Conservation (phyloP, 176 grass and related monocot genomes). For the Eleusine coracana region DNA sequence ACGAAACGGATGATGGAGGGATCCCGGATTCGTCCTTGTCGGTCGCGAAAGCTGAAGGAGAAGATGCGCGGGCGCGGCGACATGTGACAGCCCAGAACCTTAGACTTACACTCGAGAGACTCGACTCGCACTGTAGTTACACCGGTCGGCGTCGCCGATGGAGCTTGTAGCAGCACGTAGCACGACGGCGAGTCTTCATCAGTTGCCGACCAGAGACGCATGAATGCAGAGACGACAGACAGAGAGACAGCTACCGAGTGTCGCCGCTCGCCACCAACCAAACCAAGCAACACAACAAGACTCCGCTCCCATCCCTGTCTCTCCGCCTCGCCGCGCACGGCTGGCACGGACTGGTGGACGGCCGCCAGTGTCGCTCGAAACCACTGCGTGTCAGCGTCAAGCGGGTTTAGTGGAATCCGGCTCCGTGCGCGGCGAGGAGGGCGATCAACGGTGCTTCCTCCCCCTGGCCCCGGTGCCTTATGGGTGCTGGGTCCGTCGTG, state of each 20-base stretch:
- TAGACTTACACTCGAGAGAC: neutral
- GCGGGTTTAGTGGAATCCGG: neutral
- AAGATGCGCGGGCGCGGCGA: neutral
- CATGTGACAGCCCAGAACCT: neutral
- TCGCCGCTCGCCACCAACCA: constrained; percentile 2
- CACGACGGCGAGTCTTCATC: neutral
- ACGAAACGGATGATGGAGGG: too few relatives aligned
- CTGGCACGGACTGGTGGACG: too few relatives aligned
- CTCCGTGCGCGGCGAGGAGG: too few relatives aligned
- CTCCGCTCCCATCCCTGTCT: constrained; percentile 27
- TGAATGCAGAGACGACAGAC: too few relatives aligned
- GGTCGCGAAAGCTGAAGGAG: neutral
- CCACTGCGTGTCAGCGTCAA: neutral
- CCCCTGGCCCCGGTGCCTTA: too few relatives aligned
- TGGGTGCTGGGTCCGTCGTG: neutral
- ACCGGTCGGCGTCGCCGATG: neutral
- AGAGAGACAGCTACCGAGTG: neutral
- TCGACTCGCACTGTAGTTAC: constrained; percentile 9
- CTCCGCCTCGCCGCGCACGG: constrained; percentile 15
- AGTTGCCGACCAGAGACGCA: constrained; percentile 2
- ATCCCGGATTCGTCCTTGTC: neutral
- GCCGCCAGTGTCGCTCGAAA: neutral
- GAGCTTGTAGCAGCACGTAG: neutral
- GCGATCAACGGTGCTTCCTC: neutral
- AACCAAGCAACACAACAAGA: neutral